Evolutionary conservation across 2,329 filamentous ascomycete species (phyloP).

Genomic region (Daldinia sp.): DNA sequence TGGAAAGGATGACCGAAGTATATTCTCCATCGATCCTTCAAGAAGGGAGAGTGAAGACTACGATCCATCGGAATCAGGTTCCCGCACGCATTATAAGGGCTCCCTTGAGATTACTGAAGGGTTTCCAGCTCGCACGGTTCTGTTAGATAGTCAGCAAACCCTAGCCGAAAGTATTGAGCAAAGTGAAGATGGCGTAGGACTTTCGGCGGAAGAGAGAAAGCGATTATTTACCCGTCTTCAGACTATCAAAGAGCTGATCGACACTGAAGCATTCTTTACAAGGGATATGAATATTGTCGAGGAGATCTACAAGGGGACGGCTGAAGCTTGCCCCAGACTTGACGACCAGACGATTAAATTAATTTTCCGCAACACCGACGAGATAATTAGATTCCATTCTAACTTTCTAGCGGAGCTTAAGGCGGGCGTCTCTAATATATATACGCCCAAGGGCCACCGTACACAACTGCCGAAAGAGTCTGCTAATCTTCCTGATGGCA

Average conservation of each 20-base stretch:
- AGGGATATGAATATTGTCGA: constrained; percentile 97
- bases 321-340: constrained; percentile 82
- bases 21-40: constrained; percentile 58
- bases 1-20: constrained; percentile 58
- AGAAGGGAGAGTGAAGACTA: constrained; percentile 61
- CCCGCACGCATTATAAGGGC: constrained; percentile 61
- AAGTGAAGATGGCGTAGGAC: constrained; percentile 49
- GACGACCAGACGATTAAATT: constrained; percentile 86
- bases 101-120: constrained; percentile 59
- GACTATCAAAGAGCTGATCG: constrained; percentile 90
- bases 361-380: constrained; percentile 92
- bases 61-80: constrained; percentile 57
- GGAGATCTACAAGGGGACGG: constrained; percentile 97
- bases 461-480: constrained; percentile 56
- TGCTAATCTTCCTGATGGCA: constrained; percentile 56
- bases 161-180: constrained; percentile 54
- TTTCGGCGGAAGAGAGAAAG: constrained; percentile 69
- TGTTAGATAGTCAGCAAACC: constrained; percentile 54
- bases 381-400: constrained; percentile 89
- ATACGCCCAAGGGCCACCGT: constrained; percentile 70
- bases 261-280: constrained; percentile 91
- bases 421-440: constrained; percentile 81
- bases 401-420: constrained; percentile 84
- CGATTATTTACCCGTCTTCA: constrained; percentile 84
- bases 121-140: constrained; percentile 54